Conservation (phyloP, 192 early-diverging fungal genomes). For the Backusella australiensis region DNA sequence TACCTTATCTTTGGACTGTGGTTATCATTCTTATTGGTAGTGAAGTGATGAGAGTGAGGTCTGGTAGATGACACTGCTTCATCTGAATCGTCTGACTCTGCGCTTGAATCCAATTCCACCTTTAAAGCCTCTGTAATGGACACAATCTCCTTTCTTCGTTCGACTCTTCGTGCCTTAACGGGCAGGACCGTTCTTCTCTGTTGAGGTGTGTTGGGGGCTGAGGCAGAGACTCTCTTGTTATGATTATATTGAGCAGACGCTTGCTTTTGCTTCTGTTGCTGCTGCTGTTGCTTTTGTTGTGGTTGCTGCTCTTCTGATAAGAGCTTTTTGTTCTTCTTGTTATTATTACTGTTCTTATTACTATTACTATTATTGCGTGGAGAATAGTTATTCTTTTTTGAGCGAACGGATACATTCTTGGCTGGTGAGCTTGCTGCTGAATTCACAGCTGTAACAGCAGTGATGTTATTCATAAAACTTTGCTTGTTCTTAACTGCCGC, state of each 20-base stretch:
- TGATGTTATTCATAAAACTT: neutral
- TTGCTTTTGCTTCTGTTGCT: neutral
- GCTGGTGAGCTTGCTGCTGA: neutral
- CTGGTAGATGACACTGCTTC: neutral
- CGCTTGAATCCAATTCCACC: slow-evolving; percentile 29
- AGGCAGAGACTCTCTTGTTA: neutral
- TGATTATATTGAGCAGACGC: neutral
- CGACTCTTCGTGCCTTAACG: slow-evolving; percentile 43
- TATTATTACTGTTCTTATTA: neutral
- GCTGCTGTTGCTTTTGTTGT: neutral
- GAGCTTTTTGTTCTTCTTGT: neutral
- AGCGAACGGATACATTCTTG: neutral
- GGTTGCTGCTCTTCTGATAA: neutral
- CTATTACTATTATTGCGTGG: neutral
- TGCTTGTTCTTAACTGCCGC: neutral
- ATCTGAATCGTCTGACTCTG: slow-evolving; percentile 41
- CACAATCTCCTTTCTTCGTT: slow-evolving; percentile 45
- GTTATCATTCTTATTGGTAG: neutral
- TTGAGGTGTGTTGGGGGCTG: slow-evolving; percentile 19
- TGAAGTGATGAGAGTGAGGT: neutral
- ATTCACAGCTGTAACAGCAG: neutral
- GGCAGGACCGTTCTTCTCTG: slow-evolving; percentile 22
- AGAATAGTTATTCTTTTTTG: neutral
- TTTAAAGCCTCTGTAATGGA: slow-evolving; percentile 37
- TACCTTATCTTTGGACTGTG: neutral